Percentiles rank a stretch among this genome's conserved stretches.
Evolutionary conservation across 176 grass and related monocot genomes (phyloP).

Genomic region (Aegilops speltoides): DNA sequence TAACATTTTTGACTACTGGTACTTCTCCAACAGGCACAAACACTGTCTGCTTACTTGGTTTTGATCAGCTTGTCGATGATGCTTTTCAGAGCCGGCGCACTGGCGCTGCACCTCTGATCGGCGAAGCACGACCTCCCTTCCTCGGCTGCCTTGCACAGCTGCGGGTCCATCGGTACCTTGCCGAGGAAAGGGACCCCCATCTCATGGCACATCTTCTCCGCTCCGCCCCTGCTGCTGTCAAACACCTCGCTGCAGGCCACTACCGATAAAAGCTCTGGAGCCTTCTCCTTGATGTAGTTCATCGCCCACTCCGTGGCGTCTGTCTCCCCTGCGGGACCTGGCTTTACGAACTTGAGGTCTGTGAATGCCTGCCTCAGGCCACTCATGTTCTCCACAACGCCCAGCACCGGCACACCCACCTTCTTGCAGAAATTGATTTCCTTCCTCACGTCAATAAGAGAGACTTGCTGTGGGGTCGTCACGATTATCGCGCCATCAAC

Average conservation of each 20-base stretch:
- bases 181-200: slow-evolving; percentile 87
- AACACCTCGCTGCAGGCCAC: slow-evolving; percentile 78
- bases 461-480: slow-evolving; percentile 87
- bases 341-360: slow-evolving; percentile 58
- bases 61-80: slow-evolving; percentile 79
- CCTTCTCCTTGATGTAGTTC: slow-evolving; percentile 63
- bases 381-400: slow-evolving; percentile 83
- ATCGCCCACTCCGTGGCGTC: slow-evolving; percentile 63
- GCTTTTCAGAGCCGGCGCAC: slow-evolving; percentile 64
- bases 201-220: slow-evolving; percentile 80
- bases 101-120: slow-evolving; percentile 70
- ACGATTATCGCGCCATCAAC: slow-evolving; percentile 83
- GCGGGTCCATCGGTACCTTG: slow-evolving; percentile 89
- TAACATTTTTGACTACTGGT: not conserved
- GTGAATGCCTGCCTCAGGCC: slow-evolving; percentile 58
- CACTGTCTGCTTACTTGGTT: slow-evolving; percentile 8
- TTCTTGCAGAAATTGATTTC: slow-evolving; percentile 83
- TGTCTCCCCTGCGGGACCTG: slow-evolving; percentile 45
- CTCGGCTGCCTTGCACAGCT: slow-evolving; percentile 86
- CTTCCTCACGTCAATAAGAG: slow-evolving; percentile 68
- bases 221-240: slow-evolving; percentile 72
- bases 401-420: slow-evolving; percentile 63
- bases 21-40: not conserved
- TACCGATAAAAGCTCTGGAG: slow-evolving; percentile 62
- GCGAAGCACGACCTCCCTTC: slow-evolving; percentile 94